phyloP scores from a whole-genome alignment of 2,329 filamentous ascomycete species.

The Neonectria hederae region DNA sequence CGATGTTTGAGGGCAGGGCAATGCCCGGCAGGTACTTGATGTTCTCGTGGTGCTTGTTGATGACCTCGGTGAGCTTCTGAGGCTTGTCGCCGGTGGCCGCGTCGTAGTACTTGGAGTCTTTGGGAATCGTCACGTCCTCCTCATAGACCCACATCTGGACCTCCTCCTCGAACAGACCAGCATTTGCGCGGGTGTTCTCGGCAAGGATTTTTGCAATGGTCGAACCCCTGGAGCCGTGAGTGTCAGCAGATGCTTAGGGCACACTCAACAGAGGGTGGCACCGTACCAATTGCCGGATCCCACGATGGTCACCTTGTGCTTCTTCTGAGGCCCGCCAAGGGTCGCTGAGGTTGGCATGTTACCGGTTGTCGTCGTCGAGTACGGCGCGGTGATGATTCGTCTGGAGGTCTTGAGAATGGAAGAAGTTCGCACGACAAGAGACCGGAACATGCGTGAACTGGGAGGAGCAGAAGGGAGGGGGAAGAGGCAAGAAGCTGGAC shows the following conservation, averaged over 20 bases:
- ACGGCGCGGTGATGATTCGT: constrained; percentile 29
- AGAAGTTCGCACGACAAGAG: constrained; percentile 28
- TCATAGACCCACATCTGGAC: constrained; percentile 99
- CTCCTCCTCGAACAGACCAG: constrained; percentile 83
- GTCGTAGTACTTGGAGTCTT: constrained; percentile 78
- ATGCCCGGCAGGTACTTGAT: constrained; percentile 97
- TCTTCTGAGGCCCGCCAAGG: constrained; percentile 67
- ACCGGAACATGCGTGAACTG: constrained; percentile 38
- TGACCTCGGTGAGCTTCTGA: constrained; percentile 88
- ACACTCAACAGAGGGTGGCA: background rate
- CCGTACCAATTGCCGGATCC: constrained; percentile 94
- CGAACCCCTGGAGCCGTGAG: constrained; percentile 75
- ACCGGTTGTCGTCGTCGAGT: constrained; percentile 32
- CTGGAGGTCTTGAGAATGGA: constrained; percentile 23
- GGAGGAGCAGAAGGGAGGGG: constrained; percentile 7
- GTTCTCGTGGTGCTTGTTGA: constrained; percentile 95
- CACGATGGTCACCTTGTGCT: constrained; percentile 92
- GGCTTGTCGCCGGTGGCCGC: constrained; percentile 68
- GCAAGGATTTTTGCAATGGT: constrained; percentile 97
- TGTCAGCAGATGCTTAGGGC: background rate
- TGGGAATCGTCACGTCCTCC: constrained; percentile 81
- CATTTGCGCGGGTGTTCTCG: constrained; percentile 84
- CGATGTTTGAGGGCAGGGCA: constrained; percentile 80
- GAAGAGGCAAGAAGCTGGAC: constrained; percentile 12
- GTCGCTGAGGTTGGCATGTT: constrained; percentile 50